These are phyloP conservation scores for Aegle marmelos DNA, from an alignment of 345 rosid species.

Conservation along the genomic window DNA sequence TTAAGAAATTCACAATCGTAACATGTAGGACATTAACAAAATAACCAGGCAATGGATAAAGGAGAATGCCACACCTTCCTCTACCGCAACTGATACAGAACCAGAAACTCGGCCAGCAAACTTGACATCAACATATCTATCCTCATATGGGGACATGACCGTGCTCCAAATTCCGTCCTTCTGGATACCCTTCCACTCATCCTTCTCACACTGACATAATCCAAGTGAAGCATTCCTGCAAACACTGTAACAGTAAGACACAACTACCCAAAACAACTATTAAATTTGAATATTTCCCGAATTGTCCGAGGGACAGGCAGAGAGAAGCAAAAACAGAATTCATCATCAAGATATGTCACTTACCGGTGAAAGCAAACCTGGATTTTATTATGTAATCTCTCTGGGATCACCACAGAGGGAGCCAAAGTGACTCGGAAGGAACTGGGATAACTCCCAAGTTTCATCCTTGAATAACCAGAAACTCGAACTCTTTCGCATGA, in stretches of 20 bases:
- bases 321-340: neutral
- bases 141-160: conserved; percentile 74
- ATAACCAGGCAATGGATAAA: neutral
- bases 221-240: conserved; percentile 74
- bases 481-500: conserved; percentile 76
- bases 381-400: conserved; percentile 57
- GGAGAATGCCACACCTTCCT: conserved; percentile 48
- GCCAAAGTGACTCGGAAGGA: conserved; percentile 49
- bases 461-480: conserved; percentile 59
- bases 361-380: conserved; percentile 82
- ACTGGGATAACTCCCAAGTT: conserved; percentile 61
- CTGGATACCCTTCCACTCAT: conserved; percentile 71
- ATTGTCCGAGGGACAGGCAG: neutral
- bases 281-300: neutral
- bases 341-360: conserved; percentile 18
- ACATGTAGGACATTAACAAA: neutral
- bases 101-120: conserved; percentile 45
- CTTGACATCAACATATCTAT: conserved; percentile 72
- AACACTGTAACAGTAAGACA: conserved; percentile 6
- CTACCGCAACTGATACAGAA: conserved; percentile 42
- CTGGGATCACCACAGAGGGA: conserved; percentile 50
- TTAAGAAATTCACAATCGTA: neutral
- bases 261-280: neutral
- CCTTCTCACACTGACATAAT: conserved; percentile 62
- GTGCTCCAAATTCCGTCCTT: conserved; percentile 56